Evolutionary conservation across 148 eudicot genomes (phyloP).

Genomic region (Talinum fruticosum): DNA sequence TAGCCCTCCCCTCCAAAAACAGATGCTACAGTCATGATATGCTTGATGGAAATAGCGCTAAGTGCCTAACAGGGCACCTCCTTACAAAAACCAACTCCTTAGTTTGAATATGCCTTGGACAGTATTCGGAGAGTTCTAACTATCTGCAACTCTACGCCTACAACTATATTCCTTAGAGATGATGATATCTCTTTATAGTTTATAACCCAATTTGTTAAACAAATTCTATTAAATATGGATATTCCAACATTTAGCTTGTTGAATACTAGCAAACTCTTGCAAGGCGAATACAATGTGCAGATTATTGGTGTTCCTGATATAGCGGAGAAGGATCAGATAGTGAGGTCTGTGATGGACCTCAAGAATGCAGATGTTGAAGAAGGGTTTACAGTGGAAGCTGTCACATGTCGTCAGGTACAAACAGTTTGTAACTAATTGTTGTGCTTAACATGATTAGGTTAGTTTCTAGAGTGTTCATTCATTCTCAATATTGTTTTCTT

Average conservation of each 20-base stretch:
- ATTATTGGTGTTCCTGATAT: conserved; percentile 71
- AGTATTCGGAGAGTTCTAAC: not conserved
- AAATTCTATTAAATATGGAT: not conserved
- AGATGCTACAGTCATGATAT: too few relatives aligned
- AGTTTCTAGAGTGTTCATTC: not conserved
- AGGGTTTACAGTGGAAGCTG: conserved; percentile 79
- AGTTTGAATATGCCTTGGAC: not conserved
- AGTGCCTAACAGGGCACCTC: not conserved
- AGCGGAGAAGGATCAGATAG: conserved; percentile 98
- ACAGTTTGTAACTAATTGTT: conserved; percentile 7
- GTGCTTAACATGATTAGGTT: not conserved
- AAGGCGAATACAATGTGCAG: conserved; percentile 42
- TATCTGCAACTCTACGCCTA: not conserved
- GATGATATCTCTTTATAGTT: not conserved
- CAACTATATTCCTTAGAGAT: not conserved
- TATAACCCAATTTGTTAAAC: not conserved
- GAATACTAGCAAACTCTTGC: conserved; percentile 1
- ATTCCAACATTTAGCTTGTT: not conserved
- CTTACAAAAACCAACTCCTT: not conserved
- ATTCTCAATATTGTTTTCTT: conserved; percentile 16
- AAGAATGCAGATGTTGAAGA: conserved; percentile 88
- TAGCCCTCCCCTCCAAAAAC: too few relatives aligned
- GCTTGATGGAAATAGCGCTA: not conserved
- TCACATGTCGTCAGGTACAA: conserved; percentile 74
- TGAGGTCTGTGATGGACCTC: conserved; percentile 80